Conservation (phyloP, 345 rosid species). For the Camelina neglecta region DNA sequence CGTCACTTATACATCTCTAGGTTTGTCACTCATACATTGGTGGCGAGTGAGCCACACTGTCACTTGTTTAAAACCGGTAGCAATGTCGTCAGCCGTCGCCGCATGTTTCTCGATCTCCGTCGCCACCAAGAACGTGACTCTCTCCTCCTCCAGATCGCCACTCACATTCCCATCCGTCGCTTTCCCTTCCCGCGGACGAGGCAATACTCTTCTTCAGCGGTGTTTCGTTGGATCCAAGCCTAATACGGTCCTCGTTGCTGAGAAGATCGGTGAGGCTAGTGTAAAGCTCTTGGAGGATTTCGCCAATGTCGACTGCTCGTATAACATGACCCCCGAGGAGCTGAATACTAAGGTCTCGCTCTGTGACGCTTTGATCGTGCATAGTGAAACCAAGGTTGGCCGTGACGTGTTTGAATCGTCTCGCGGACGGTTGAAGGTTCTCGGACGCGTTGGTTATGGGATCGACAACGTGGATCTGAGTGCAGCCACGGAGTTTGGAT, state of each 20-base stretch:
- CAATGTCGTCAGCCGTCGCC: conserved; percentile 37
- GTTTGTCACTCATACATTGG: no score
- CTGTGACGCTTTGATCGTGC: conserved; percentile 79
- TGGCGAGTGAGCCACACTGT: no score
- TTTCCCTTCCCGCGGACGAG: conserved; percentile 28
- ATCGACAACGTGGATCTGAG: conserved; percentile 92
- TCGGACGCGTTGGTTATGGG: conserved; percentile 92
- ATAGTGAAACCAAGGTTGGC: conserved; percentile 79
- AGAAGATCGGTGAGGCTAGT: conserved; percentile 85
- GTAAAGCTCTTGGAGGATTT: conserved; percentile 58
- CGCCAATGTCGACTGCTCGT: conserved; percentile 81
- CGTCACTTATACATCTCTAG: neutral
- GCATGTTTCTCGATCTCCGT: conserved; percentile 37
- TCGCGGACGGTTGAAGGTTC: conserved; percentile 77
- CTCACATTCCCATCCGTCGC: conserved; percentile 47
- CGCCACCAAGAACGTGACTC: conserved; percentile 47
- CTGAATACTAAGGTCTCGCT: conserved; percentile 90
- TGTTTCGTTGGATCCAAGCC: conserved; percentile 60
- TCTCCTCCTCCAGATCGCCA: conserved; percentile 50
- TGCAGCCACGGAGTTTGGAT: conserved; percentile 89
- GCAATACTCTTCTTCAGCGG: conserved; percentile 22
- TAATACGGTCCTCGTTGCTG: conserved; percentile 71
- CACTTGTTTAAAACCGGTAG: conserved; percentile 14
- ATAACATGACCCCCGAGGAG: conserved; percentile 85
- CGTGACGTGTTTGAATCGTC: conserved; percentile 87